Percentiles rank a stretch among this genome's conserved stretches.
phyloP scores from a whole-genome alignment of 2,329 filamentous ascomycete genomes.

The Fusarium sp. region DNA sequence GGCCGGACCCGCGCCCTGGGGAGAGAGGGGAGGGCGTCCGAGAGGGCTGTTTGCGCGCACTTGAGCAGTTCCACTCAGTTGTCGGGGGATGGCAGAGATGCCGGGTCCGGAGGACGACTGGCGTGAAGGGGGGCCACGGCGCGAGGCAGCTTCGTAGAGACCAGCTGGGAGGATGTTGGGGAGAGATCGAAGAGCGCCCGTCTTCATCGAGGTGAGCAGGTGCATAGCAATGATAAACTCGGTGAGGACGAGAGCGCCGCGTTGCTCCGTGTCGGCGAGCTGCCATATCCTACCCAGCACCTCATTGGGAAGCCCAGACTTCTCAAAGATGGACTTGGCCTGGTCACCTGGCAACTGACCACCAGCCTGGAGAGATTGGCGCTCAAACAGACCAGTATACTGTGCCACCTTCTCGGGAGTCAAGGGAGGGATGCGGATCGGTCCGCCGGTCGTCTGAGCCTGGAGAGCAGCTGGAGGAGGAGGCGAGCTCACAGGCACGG shows the following conservation, averaged over 20 bases:
- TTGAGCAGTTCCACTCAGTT: slow-evolving; percentile 76
- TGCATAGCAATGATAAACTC: slow-evolving; percentile 99
- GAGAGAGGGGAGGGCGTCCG: slow-evolving; percentile 57
- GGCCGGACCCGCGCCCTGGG: slow-evolving; percentile 50
- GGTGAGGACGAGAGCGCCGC: slow-evolving; percentile 82
- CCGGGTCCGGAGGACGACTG: slow-evolving; percentile 61
- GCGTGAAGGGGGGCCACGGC: slow-evolving; percentile 62
- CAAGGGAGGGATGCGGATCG: slow-evolving; percentile 87
- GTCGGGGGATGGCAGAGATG: slow-evolving; percentile 76
- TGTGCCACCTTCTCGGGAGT: slow-evolving; percentile 88
- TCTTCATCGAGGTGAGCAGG: slow-evolving; percentile 89
- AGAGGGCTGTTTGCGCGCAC: slow-evolving; percentile 68
- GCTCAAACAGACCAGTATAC: slow-evolving; percentile 89
- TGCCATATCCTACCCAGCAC: slow-evolving; percentile 95
- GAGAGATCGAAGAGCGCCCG: slow-evolving; percentile 77
- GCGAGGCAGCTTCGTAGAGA: slow-evolving; percentile 87
- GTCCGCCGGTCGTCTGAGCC: slow-evolving; percentile 68
- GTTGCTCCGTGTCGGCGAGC: slow-evolving; percentile 90
- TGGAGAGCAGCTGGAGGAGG: slow-evolving; percentile 61
- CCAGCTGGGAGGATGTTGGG: slow-evolving; percentile 82
- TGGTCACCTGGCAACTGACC: slow-evolving; percentile 79
- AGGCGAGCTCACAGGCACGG: slow-evolving; percentile 47
- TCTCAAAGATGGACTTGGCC: slow-evolving; percentile 94
- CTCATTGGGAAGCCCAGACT: slow-evolving; percentile 87
- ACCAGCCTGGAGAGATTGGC: slow-evolving; percentile 75